Evolutionary conservation across 176 grass and related monocot genomes (phyloP), one percentile per base, ranked within the genome.

Genomic region (Aechmea fasciata): DNA sequence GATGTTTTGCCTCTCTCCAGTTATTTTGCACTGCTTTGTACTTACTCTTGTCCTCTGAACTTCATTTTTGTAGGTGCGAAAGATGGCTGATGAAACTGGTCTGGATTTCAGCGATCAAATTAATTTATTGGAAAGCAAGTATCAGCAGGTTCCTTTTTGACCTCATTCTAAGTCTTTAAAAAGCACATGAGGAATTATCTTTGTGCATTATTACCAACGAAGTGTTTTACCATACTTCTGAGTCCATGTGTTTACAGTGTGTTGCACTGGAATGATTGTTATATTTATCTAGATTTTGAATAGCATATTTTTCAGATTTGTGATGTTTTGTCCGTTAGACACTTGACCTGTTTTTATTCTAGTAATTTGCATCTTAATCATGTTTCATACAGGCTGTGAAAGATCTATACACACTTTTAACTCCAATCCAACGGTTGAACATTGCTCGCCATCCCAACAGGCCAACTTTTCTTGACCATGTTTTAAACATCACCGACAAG

Each of bases 391-490:
- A 77, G 75, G 75, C 75, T 1, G 11, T 77, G 9, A 77, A 77
- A 69, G 65, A 69, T 26, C 69, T 84, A 50, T 84, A 84, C 19
- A 65, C 63, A 62, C 51, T 64, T 59, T 48, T 84, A 52, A 78
- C 77, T 64, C 82, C 82, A 15, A 79, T 84, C 54, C 74, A 84
- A 75, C 53, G 76, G 13, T 28, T 84, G 71, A 66, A 65, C 23
- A 84, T 84, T 63, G 82, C 82, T 8, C 75, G 82, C 18, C 82
- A 84, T 69, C 82, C 82, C 59, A 77, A 84, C 49, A 79, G 82
- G 22, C 82, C 82, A 73, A 84, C 82, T 49, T 84, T 84, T 73
- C 76, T 84, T 23, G 82, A 84, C 22, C 82, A 84, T 67, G 71
- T 84, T 48, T 74, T 79, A 48, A 84, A 84, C 66, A 84, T 84